Evolutionary conservation across 2,329 filamentous ascomycete genomes (phyloP).

Genomic region (Xylaria sp.): DNA sequence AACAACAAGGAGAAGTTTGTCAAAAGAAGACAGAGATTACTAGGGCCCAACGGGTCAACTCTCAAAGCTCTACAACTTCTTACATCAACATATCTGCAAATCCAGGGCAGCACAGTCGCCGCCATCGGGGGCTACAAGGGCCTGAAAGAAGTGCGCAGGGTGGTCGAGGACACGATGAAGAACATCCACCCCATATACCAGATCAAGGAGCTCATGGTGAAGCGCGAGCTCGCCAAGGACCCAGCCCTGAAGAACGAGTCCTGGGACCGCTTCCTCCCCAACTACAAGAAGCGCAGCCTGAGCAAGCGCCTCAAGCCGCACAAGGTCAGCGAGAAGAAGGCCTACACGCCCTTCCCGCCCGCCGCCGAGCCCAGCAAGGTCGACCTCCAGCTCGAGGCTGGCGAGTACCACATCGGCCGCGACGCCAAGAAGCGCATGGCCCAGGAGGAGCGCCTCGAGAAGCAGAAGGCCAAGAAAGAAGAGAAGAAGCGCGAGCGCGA

Average conservation of each 20-base stretch:
- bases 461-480: constrained; percentile 85
- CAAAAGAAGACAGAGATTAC: constrained; percentile 89
- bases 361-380: constrained; percentile 99
- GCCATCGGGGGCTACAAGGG: constrained; percentile 90
- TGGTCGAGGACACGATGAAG: constrained; percentile 94
- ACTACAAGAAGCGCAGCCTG: constrained; percentile 94
- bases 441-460: constrained; percentile 80
- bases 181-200: constrained; percentile 95
- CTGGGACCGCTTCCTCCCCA: constrained; percentile 73
- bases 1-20: constrained; percentile 95
- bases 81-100: constrained; percentile 85
- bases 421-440: constrained; percentile 85
- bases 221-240: constrained; percentile 80
- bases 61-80: constrained; percentile 84
- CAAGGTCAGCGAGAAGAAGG: constrained; percentile 94
- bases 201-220: constrained; percentile 66
- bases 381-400: constrained; percentile 95
- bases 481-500: constrained; percentile 86
- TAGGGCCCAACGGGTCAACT: constrained; percentile 87
- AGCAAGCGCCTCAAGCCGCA: constrained; percentile 81
- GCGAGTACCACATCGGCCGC: constrained; percentile 95
- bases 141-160: constrained; percentile 88
- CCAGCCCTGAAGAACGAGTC: constrained; percentile 26
- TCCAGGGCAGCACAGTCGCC: constrained; percentile 94
- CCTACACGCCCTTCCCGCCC: constrained; percentile 96